Evolutionary conservation across 441 rosid genomes (phyloP), one percentile per base, ranked within the genome.

Genomic region (Omphalea diandra): DNA sequence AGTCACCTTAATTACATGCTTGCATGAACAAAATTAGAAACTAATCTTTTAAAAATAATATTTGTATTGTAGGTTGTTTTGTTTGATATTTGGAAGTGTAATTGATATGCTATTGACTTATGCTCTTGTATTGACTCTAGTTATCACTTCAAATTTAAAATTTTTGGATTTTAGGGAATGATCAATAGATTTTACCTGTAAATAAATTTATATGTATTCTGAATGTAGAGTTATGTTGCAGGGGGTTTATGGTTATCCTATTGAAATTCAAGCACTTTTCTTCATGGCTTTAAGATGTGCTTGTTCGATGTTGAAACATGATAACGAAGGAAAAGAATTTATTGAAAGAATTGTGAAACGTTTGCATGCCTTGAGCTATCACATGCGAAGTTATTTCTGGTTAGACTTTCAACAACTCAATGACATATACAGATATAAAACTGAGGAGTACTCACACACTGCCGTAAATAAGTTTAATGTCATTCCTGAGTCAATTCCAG

Each of bases 191-290:
- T n/a, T n/a, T n/a, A n/a, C n/a, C n/a, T n/a, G n/a, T n/a, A n/a
- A n/a, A n/a, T n/a, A n/a, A n/a, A n/a, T n/a, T n/a, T 46, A 17
- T 62, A 3, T 44, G 18, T 71, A 12, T 33, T 41, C 43, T 65
- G 35, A 76, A 27, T 46, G 27, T 64, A 44, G 56, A 17, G 54
- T 58, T 73, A 20, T 65, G 49, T 80, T 76, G 52, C 84, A 89
- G 98, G 97, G 98, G 54, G 81, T 93, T 60, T 93, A 93, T 72
- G 98, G 97, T 58, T 89, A 91, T 79, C 98, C 98, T 0, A 91
- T 93, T 38, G 97, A 93, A 86, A 93, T 93, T 67, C 97, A 93
- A 83, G 93, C 98, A 27, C 87, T 90, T 58, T 93, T 93, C 76
- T 91, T 89, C 65, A 90, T 93, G 98, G 91, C 97, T 10, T 71